Evolutionary conservation across 2,329 filamentous ascomycete genomes (phyloP).

Genomic region (Scopulariopsis brevicaulis): DNA sequence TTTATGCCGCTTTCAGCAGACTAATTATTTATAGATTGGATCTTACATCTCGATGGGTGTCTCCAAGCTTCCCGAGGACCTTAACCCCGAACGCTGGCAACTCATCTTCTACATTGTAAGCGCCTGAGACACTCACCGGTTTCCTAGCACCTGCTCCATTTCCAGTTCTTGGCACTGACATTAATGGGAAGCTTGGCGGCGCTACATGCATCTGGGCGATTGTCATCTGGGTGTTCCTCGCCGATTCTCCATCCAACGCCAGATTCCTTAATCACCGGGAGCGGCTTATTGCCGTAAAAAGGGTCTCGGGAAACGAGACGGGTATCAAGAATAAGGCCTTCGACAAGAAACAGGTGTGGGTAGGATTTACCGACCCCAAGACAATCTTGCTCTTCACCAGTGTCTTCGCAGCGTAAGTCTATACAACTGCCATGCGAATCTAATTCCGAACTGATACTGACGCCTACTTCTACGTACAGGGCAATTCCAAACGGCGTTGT

Average conservation of each 20-base stretch:
- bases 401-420: not conserved
- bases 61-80: slow-evolving; percentile 13
- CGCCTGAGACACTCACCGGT: not conserved
- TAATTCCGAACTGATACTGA: not conserved
- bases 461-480: not conserved
- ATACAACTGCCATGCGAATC: not conserved
- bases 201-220: slow-evolving; percentile 19
- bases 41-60: slow-evolving; percentile 21
- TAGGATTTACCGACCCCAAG: slow-evolving; percentile 18
- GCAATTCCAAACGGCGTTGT: not conserved
- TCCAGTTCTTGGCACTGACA: not conserved
- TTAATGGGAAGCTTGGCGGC: slow-evolving; percentile 15
- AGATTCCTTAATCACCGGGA: slow-evolving; percentile 17
- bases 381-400: slow-evolving; percentile 9
- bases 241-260: slow-evolving; percentile 19
- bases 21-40: slow-evolving; percentile 20
- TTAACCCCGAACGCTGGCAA: slow-evolving; percentile 5
- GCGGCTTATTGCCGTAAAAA: slow-evolving; percentile 16
- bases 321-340: slow-evolving; percentile 22
- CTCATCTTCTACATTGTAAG: slow-evolving; percentile 18
- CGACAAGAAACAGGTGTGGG: slow-evolving; percentile 14
- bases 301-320: slow-evolving; percentile 18
- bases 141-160: not conserved
- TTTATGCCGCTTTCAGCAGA: slow-evolving; percentile 15
- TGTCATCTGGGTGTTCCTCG: slow-evolving; percentile 16